These are phyloP conservation scores for Cryphonectria parasitica DNA, from an alignment of 2,329 filamentous ascomycete genomes.

Conservation along the genomic window DNA sequence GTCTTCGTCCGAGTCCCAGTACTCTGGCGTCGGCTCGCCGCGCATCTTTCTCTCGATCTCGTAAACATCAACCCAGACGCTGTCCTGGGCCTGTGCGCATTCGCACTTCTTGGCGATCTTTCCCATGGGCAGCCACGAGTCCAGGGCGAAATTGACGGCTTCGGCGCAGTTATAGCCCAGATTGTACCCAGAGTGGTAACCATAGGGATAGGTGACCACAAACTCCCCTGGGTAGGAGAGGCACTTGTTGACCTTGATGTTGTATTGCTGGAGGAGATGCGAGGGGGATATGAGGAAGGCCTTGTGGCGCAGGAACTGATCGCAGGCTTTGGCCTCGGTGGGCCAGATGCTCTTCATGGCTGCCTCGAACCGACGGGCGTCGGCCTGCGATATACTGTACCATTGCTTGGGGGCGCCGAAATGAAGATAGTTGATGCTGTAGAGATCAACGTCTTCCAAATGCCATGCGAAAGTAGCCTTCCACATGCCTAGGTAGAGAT, in stretches of 20 bases:
- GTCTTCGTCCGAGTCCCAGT: slow-evolving; percentile 76
- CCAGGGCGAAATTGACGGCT: slow-evolving; percentile 96
- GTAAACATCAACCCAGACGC: slow-evolving; percentile 96
- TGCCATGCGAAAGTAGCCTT: slow-evolving; percentile 99
- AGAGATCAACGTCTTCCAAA: slow-evolving; percentile 95
- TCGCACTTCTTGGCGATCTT: slow-evolving; percentile 96
- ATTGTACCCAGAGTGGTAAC: slow-evolving; percentile 98
- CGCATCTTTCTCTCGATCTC: slow-evolving; percentile 94
- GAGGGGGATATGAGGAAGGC: slow-evolving; percentile 95
- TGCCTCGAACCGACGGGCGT: slow-evolving; percentile 88
- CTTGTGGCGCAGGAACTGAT: slow-evolving; percentile 96
- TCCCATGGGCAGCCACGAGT: slow-evolving; percentile 93
- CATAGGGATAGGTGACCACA: slow-evolving; percentile 97
- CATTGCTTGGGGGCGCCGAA: slow-evolving; percentile 99
- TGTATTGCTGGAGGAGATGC: slow-evolving; percentile 82
- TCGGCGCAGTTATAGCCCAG: slow-evolving; percentile 98
- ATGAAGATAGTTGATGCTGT: slow-evolving; percentile 99
- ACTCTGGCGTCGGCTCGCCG: slow-evolving; percentile 79
- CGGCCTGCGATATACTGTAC: slow-evolving; percentile 98
- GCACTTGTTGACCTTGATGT: slow-evolving; percentile 94
- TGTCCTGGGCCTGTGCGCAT: slow-evolving; percentile 92
- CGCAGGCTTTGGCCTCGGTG: slow-evolving; percentile 90
- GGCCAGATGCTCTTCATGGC: slow-evolving; percentile 97
- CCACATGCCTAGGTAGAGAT: slow-evolving; percentile 99
- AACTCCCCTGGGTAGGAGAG: slow-evolving; percentile 97